These are phyloP conservation scores for Termitomyces sp. DNA, from an alignment of 768 basidiomycete species.

Conservation along the genomic window DNA sequence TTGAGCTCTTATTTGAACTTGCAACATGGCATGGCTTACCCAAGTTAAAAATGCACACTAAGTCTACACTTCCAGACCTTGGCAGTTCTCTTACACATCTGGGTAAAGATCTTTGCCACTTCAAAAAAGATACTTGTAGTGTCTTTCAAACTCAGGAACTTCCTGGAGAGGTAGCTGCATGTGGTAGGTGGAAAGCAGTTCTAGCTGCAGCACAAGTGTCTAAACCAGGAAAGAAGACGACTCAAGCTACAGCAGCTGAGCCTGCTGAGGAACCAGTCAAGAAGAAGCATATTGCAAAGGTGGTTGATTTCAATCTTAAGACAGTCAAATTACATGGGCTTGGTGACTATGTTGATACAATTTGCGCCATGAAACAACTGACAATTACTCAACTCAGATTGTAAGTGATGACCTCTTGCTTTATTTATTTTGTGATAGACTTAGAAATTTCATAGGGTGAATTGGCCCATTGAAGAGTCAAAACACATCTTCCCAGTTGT, in stretches of 20 bases:
- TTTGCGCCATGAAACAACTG: conserved; percentile 32
- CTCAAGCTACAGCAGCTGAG: too few relatives aligned
- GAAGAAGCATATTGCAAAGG: too few relatives aligned
- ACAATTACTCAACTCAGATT: conserved; percentile 35
- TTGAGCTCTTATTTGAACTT: conserved; percentile 20
- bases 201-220: too few relatives aligned
- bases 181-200: not conserved
- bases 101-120: conserved; percentile 11
- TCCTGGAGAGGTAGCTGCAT: conserved; percentile 10
- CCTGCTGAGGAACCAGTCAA: too few relatives aligned
- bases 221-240: too few relatives aligned
- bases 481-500: too few relatives aligned
- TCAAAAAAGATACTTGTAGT: conserved; percentile 7
- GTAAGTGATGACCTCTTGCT: conserved; percentile 19
- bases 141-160: conserved; percentile 11
- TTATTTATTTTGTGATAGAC: too few relatives aligned
- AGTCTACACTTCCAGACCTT: conserved; percentile 10
- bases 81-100: conserved; percentile 11
- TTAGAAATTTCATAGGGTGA: too few relatives aligned
- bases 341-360: conserved; percentile 28
- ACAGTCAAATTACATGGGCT: conserved; percentile 36
- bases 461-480: too few relatives aligned
- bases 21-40: conserved; percentile 26
- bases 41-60: conserved; percentile 24
- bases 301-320: conserved; percentile 19